A percentile compares a stretch with the other conserved stretches of the same genome.
These are phyloP conservation scores for Cubamyces lactineus DNA, from an alignment of 768 basidiomycete genomes.

Conservation along the genomic window DNA sequence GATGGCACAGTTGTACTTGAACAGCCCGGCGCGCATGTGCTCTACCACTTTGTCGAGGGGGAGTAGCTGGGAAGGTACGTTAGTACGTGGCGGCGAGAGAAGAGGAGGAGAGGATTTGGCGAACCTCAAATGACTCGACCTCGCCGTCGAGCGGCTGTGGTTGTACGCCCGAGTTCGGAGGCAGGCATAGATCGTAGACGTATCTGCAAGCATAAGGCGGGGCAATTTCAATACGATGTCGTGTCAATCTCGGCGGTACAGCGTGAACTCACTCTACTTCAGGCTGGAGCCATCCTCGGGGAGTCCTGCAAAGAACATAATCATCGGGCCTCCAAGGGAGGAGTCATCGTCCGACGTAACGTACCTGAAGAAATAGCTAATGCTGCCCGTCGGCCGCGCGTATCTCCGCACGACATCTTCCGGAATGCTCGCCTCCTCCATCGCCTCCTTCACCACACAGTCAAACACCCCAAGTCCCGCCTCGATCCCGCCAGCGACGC, in stretches of 20 bases:
- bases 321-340: too few relatives aligned
- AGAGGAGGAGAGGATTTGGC: slow-evolving; percentile 17
- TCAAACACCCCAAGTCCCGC: slow-evolving; percentile 75
- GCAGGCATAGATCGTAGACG: slow-evolving; percentile 81
- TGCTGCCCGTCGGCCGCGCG: slow-evolving; percentile 62
- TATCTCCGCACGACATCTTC: slow-evolving; percentile 63
- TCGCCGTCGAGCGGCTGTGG: slow-evolving; percentile 89
- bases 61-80: slow-evolving; percentile 54
- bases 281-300: slow-evolving; percentile 80
- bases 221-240: too few relatives aligned
- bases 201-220: slow-evolving; percentile 55
- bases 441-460: slow-evolving; percentile 85
- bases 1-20: slow-evolving; percentile 92
- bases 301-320: slow-evolving; percentile 54
- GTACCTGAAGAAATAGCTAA: slow-evolving; percentile 84
- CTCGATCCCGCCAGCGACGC: slow-evolving; percentile 90
- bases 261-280: slow-evolving; percentile 81
- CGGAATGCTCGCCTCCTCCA: slow-evolving; percentile 88
- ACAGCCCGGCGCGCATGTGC: slow-evolving; percentile 69
- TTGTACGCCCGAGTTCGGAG: slow-evolving; percentile 48
- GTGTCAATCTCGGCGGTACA: too few relatives aligned
- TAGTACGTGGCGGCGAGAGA: neutral
- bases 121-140: slow-evolving; percentile 89
- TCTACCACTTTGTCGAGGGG: slow-evolving; percentile 61
- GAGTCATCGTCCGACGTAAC: too few relatives aligned